Evolutionary conservation across 2,329 filamentous ascomycete genomes (phyloP).

Genomic region (Fusarium albosuccineum): DNA sequence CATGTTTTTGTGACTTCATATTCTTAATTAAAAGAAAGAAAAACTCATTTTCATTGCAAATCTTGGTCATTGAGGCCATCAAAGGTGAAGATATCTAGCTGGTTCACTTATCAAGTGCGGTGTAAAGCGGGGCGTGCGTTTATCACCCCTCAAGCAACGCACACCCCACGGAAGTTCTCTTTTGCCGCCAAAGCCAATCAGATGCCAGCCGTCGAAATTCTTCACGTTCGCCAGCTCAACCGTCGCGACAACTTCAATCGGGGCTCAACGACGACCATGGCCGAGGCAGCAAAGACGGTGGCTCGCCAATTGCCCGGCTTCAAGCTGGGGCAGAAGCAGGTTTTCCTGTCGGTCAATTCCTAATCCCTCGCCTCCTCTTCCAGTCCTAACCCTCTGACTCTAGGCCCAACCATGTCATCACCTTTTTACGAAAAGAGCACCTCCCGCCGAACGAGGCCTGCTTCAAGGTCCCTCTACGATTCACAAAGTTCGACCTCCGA

Average conservation of each 20-base stretch:
- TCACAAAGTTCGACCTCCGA: slow-evolving; percentile 96
- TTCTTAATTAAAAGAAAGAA: neutral
- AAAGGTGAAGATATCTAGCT: slow-evolving; percentile 10
- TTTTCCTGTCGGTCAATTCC: slow-evolving; percentile 64
- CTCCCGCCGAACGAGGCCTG: slow-evolving; percentile 85
- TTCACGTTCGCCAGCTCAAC: slow-evolving; percentile 43
- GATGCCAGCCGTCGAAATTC: slow-evolving; percentile 47
- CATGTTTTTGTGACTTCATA: neutral
- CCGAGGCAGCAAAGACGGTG: slow-evolving; percentile 54
- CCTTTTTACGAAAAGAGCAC: slow-evolving; percentile 78
- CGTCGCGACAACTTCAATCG: slow-evolving; percentile 41
- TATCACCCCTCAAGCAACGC: slow-evolving; percentile 11
- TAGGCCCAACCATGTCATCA: slow-evolving; percentile 86
- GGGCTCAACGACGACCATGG: slow-evolving; percentile 52
- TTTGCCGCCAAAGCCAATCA: slow-evolving; percentile 47
- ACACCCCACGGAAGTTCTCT: slow-evolving; percentile 46
- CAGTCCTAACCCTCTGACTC: slow-evolving; percentile 19
- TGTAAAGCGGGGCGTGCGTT: slow-evolving; percentile 29
- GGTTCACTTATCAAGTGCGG: neutral
- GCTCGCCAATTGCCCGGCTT: slow-evolving; percentile 59
- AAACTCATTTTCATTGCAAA: no score
- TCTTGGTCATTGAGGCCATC: neutral
- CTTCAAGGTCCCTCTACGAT: slow-evolving; percentile 90
- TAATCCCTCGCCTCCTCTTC: neutral
- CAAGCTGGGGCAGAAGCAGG: slow-evolving; percentile 65